These are phyloP conservation scores for Colletotrichum siamense DNA, from an alignment of 2,329 filamentous ascomycete species.

Conservation along the genomic window DNA sequence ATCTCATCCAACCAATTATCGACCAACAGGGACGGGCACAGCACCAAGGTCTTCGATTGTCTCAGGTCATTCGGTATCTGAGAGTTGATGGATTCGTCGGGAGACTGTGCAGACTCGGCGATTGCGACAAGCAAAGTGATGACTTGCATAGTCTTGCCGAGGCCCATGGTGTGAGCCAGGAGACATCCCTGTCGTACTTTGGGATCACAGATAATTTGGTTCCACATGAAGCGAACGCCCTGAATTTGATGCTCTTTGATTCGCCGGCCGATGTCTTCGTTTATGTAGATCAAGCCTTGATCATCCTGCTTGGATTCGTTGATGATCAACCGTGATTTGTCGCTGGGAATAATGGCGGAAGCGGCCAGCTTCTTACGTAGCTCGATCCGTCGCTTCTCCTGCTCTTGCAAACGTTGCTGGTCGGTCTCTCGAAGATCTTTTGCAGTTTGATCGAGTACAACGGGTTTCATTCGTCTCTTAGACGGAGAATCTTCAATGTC, in stretches of 20 bases:
- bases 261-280: constrained; percentile 63
- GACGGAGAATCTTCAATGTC: constrained; percentile 34
- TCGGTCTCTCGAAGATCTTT: constrained; percentile 62
- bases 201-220: constrained; percentile 71
- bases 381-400: constrained; percentile 56
- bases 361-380: constrained; percentile 51
- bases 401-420: constrained; percentile 55
- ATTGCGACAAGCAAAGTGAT: constrained; percentile 83
- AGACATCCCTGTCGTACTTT: constrained; percentile 74
- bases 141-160: constrained; percentile 92
- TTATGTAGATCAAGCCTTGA: constrained; percentile 68
- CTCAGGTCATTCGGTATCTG: constrained; percentile 75
- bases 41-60: constrained; percentile 68
- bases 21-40: constrained; percentile 78
- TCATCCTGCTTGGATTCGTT: constrained; percentile 69
- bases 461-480: constrained; percentile 50
- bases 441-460: constrained; percentile 54
- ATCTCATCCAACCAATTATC: constrained; percentile 88
- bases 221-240: constrained; percentile 89
- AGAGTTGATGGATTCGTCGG: constrained; percentile 56
- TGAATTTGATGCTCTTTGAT: constrained; percentile 84
- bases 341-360: constrained; percentile 46
- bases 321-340: constrained; percentile 63
- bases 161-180: constrained; percentile 87
- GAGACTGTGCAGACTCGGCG: constrained; percentile 66